A percentile compares a stretch with the other conserved stretches of the same genome.
phyloP scores from a whole-genome alignment of 176 grass and related monocot species.

The Hyparrhenia diplandra region DNA sequence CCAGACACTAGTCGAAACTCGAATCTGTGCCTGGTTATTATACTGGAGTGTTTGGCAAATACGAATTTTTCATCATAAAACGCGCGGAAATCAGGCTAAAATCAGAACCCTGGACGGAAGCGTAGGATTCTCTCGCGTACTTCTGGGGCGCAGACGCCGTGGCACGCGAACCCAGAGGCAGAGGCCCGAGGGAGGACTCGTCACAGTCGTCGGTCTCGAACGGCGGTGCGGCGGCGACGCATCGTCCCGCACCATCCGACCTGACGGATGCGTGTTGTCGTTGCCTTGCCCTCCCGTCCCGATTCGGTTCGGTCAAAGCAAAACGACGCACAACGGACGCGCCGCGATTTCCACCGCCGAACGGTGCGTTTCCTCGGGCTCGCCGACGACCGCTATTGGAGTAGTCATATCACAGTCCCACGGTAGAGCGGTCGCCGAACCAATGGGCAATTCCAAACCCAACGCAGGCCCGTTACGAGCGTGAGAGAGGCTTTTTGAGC shows the following conservation, averaged over 20 bases:
- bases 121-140: too few species aligned
- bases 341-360: too few species aligned
- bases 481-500: not conserved
- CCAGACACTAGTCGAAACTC: too few species aligned
- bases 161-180: conserved; percentile 15
- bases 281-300: not conserved
- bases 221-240: not conserved
- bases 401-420: too few species aligned
- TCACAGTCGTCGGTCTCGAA: conserved; percentile 9
- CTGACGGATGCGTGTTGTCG: conserved; percentile 18
- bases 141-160: not conserved
- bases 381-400: not conserved
- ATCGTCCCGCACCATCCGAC: conserved; percentile 17
- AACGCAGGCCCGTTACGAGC: too few species aligned
- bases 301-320: not conserved
- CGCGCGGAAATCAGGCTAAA: too few species aligned
- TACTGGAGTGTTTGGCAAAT: too few species aligned
- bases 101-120: not conserved
- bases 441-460: too few species aligned
- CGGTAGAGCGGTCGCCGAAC: not conserved
- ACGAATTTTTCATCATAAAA: too few species aligned
- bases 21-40: too few species aligned
- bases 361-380: not conserved
- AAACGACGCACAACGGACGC: not conserved
- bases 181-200: not conserved